Base-by-base conservation (phyloP, 768 basidiomycete species). In the Xerocomus brunneocitrinus region DNA sequence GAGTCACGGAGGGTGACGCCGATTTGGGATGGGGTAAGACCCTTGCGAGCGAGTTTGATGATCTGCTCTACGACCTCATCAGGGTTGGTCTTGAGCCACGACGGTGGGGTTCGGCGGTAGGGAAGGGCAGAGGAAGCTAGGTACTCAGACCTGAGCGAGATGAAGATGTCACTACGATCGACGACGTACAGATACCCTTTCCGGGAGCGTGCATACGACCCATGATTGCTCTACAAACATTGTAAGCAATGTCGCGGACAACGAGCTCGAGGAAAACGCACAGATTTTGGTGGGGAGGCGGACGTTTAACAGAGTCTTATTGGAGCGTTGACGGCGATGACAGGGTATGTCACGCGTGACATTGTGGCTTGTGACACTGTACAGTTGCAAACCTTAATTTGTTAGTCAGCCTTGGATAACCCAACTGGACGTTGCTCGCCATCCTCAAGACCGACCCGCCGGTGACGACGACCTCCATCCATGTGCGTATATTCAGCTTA, bases 181-280 rank as follows among this genome's bases (percentile, higher is more conserved):
- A 53, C 46, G n/a, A 84, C 88, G 66, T 74, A 92, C 89, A 91
- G 81, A 98, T 97, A 83, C 95, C 95, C 92, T 98, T 98, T 77
- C 93, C 93, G 76, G 94, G 93, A 84, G 94, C 94, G 84, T 98
- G 95, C 92, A 97, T 94, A 71, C 94, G 92, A 90, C 88, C 90
- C 90, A 92, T 92, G 77, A 64, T 76, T 71, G 56, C 67, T 76
- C 72, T 79, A 28, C 7, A 47, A 14, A 7, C 12, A 41, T 10
- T 4, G 49, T 62, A 43, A 63, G 65, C 44, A 31, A 41, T 51
- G 22, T 13, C 58, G 28, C 43, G 44, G 43, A 58, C 48, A n/a
- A 27, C 31, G 45, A 47, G 42, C 36, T 58, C 45, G 56, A 50
- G 55, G 67, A 55, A 64, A 1, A 65, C 75, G 47, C 45, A 79